A percentile compares a stretch with the other conserved stretches of the same genome.
Conservation (phyloP, 441 rosid species). For the Isatis lusitanica region DNA sequence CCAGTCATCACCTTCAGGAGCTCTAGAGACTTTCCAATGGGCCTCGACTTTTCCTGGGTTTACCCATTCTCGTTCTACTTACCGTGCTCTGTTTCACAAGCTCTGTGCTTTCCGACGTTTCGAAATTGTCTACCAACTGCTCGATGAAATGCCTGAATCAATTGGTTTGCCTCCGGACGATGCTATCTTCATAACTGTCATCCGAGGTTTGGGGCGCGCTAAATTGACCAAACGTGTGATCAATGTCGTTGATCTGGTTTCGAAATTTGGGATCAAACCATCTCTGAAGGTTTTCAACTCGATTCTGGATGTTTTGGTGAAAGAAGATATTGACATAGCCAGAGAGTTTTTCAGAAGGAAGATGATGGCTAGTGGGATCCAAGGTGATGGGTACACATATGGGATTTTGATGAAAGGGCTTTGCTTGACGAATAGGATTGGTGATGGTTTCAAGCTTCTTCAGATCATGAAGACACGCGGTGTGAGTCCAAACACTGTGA, state of each 20-base stretch:
- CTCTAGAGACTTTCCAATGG: slow-evolving; percentile 76
- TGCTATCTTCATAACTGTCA: slow-evolving; percentile 56
- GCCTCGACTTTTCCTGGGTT: slow-evolving; percentile 65
- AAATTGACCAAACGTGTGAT: slow-evolving; percentile 50
- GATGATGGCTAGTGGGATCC: slow-evolving; percentile 68
- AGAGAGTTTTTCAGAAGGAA: slow-evolving; percentile 66
- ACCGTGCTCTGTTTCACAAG: slow-evolving; percentile 63
- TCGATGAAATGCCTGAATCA: slow-evolving; percentile 80
- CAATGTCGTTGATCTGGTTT: slow-evolving; percentile 54
- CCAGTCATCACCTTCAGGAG: slow-evolving; percentile 63
- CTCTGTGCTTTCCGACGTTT: slow-evolving; percentile 66
- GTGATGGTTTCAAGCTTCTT: slow-evolving; percentile 81
- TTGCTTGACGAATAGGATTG: slow-evolving; percentile 82
- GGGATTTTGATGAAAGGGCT: slow-evolving; percentile 93
- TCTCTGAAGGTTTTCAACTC: slow-evolving; percentile 71
- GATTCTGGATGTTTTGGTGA: slow-evolving; percentile 73
- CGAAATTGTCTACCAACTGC: slow-evolving; percentile 61
- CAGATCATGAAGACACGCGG: slow-evolving; percentile 60
- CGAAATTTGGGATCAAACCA: slow-evolving; percentile 51
- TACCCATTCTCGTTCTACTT: slow-evolving; percentile 76
- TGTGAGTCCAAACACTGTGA: slow-evolving; percentile 55
- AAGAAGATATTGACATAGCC: slow-evolving; percentile 81
- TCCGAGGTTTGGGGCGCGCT: slow-evolving; percentile 71
- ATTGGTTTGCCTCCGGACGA: slow-evolving; percentile 74
- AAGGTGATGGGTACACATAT: slow-evolving; percentile 78